phyloP scores from a whole-genome alignment of 495 filamentous ascomycete genomes.

The Ascobolus immersus region DNA sequence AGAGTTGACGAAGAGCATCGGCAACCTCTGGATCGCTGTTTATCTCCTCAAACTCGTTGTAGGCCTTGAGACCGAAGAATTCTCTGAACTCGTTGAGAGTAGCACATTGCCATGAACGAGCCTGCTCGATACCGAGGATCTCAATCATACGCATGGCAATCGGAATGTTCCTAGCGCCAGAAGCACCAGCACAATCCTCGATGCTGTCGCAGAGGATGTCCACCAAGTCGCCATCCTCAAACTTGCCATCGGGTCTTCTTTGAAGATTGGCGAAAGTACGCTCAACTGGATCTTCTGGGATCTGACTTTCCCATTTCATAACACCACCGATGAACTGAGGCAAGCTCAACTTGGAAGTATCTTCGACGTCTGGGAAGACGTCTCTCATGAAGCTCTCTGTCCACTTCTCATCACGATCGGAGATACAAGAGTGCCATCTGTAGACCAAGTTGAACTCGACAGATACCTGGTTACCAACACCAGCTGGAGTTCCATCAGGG shows the following conservation, averaged over 20 bases:
- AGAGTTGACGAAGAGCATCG: conserved; percentile 44
- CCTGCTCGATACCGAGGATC: conserved; percentile 65
- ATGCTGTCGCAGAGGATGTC: conserved; percentile 38
- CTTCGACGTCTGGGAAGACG: conserved; percentile 33
- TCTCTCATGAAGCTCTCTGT: conserved; percentile 36
- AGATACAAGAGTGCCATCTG: conserved; percentile 58
- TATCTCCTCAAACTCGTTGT: conserved; percentile 64
- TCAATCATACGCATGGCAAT: conserved; percentile 47
- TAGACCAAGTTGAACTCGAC: conserved; percentile 58
- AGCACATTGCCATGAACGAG: conserved; percentile 56
- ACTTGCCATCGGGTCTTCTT: conserved; percentile 30
- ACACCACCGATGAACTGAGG: conserved; percentile 34
- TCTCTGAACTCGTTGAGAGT: conserved; percentile 70
- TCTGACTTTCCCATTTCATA: conserved; percentile 27
- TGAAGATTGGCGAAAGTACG: conserved; percentile 39
- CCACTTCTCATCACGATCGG: conserved; percentile 48
- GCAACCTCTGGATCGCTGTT: conserved; percentile 53
- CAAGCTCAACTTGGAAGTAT: conserved; percentile 24
- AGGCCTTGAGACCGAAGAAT: conserved; percentile 48
- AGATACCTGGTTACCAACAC: conserved; percentile 49
- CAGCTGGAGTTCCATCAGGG: conserved; percentile 31
- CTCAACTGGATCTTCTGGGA: conserved; percentile 36
- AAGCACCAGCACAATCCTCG: conserved; percentile 36
- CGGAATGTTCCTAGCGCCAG: conserved; percentile 54
- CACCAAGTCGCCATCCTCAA: conserved; percentile 42